These are phyloP conservation scores for Chenopodium berlandieri DNA, from an alignment of 148 eudicot genomes.

Conservation along the genomic window DNA sequence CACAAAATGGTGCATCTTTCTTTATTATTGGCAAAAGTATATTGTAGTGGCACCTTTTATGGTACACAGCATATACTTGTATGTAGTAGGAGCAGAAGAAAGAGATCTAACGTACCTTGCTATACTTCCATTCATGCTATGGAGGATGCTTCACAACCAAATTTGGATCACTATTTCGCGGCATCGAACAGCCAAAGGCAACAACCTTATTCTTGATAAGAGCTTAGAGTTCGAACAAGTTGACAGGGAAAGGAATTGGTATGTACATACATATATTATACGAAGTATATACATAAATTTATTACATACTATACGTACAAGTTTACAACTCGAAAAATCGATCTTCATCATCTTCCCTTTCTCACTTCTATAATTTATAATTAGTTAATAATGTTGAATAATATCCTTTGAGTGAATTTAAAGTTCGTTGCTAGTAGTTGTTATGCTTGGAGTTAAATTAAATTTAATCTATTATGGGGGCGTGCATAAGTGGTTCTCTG, in stretches of 20 bases:
- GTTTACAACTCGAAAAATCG: too few species aligned
- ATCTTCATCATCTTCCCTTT: too few species aligned
- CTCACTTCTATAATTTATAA: too few species aligned
- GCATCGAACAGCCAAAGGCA: conserved; percentile 63
- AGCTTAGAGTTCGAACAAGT: conserved; percentile 76
- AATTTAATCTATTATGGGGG: too few species aligned
- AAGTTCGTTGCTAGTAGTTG: too few species aligned
- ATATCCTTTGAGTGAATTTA: too few species aligned
- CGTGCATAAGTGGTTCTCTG: too few species aligned
- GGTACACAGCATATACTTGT: conserved; percentile 38
- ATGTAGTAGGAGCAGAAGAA: conserved; percentile 25
- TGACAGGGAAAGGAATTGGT: conserved; percentile 70
- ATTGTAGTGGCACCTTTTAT: conserved; percentile 54
- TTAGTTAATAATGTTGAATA: too few species aligned
- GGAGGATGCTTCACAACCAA: conserved; percentile 58
- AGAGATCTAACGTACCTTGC: conserved; percentile 24
- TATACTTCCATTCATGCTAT: conserved; percentile 40
- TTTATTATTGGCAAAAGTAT: conserved; percentile 36
- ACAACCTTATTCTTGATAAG: conserved; percentile 53
- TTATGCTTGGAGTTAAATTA: too few species aligned
- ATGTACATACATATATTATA: not conserved
- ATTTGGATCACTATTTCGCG: conserved; percentile 68
- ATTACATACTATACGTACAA: too few species aligned
- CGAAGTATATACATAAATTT: too few species aligned
- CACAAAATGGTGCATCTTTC: not conserved